Conservation (phyloP, 345 rosid species). For the Gynandropsis gynandra region DNA sequence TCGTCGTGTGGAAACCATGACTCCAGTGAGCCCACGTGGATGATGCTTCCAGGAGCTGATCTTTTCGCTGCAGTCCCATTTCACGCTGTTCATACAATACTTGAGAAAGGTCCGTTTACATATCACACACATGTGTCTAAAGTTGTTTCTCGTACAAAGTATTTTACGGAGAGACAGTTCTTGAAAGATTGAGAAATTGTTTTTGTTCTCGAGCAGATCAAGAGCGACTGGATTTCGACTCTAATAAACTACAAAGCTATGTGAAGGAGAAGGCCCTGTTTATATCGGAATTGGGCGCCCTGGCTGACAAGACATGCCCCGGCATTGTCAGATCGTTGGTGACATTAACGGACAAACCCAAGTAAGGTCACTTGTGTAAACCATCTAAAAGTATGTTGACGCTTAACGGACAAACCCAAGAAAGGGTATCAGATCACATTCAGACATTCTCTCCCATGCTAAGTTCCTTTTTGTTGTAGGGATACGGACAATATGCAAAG, state of each 20-base stretch:
- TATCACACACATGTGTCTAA: background rate
- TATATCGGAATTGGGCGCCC: constrained; percentile 63
- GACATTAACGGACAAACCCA: constrained; percentile 45
- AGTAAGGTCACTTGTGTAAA: too few relatives aligned
- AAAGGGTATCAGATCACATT: too few relatives aligned
- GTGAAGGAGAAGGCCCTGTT: constrained; percentile 59
- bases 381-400: too few relatives aligned
- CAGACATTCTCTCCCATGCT: too few relatives aligned
- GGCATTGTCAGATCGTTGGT: constrained; percentile 60
- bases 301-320: constrained; percentile 64
- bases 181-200: background rate
- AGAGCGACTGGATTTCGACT: constrained; percentile 45
- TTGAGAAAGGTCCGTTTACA: constrained; percentile 55
- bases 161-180: background rate
- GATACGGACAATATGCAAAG: too few relatives aligned
- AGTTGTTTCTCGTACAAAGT: background rate
- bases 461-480: too few relatives aligned
- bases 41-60: constrained; percentile 76
- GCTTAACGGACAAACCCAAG: too few relatives aligned
- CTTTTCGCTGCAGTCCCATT: constrained; percentile 62
- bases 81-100: constrained; percentile 70
- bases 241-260: constrained; percentile 63
- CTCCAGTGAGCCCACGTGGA: constrained; percentile 62
- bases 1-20: constrained; percentile 70
- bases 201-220: constrained; percentile 39